Conservation (phyloP, 2,329 filamentous ascomycete genomes). For the Fusarium sp. region DNA sequence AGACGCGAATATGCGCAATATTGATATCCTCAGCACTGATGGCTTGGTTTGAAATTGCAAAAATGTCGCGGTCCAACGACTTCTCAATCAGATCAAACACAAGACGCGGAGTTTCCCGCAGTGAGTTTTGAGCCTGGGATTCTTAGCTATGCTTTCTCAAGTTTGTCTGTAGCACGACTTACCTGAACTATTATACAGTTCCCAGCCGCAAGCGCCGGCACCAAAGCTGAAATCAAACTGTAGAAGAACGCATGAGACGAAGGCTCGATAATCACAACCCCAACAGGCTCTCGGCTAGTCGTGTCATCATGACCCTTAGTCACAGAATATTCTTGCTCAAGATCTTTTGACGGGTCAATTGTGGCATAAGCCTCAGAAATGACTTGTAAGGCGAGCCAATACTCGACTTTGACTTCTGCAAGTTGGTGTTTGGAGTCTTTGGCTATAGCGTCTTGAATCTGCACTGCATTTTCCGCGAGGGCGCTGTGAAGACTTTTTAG, state of each 20-base stretch:
- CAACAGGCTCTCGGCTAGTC: conserved; percentile 25
- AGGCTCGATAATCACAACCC: conserved; percentile 41
- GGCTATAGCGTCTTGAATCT: conserved; percentile 41
- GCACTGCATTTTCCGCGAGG: conserved; percentile 17
- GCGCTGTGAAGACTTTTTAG: conserved; percentile 31
- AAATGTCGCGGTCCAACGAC: conserved; percentile 26
- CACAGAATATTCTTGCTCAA: conserved; percentile 39
- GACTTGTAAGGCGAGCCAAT: conserved; percentile 41
- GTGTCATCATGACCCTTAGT: conserved; percentile 28
- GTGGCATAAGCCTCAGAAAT: conserved; percentile 32
- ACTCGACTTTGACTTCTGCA: conserved; percentile 43
- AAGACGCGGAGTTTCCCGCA: conserved; percentile 18
- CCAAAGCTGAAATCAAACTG: conserved; percentile 34
- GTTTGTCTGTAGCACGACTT: accelerated
- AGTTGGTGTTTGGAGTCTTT: conserved; percentile 35
- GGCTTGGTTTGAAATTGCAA: conserved; percentile 9
- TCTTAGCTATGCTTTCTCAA: background rate
- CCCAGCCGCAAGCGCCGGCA: conserved; percentile 28
- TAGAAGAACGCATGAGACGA: conserved; percentile 42
- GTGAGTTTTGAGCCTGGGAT: conserved; percentile 1
- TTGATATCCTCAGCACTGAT: conserved; percentile 8
- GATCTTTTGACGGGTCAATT: conserved; percentile 26
- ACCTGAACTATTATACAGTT: conserved; percentile 43
- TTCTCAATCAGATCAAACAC: conserved; percentile 20
- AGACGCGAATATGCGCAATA: conserved; percentile 22